Base-by-base conservation (phyloP, 805 yeast genomes). In the Candida suzukii region DNA sequence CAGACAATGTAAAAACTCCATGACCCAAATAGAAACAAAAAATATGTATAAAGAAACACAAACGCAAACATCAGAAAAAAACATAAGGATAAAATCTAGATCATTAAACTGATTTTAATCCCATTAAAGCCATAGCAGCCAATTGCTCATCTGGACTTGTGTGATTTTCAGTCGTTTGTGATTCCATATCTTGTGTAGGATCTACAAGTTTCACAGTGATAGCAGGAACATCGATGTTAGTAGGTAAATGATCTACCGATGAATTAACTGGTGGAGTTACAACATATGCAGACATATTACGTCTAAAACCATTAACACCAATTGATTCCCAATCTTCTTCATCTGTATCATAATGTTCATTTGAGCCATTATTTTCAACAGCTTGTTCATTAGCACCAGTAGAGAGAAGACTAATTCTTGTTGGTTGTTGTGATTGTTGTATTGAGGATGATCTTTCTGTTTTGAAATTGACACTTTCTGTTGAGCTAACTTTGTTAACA, bases 281-380 rank as follows among this genome's bases (percentile, higher is more conserved):
- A 16, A 48, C 41, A 16, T 49, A 46, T 8, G 56, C 48, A 17
- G 47, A 49, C 34, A 49, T 49, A n/a, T 48, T 47, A 34, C 50
- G 56, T 32, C 58, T 48, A 25, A 88, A 65, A 34, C 76, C 67
- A 30, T 75, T 81, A 0, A 96, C 88, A 1, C 97, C 97, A 41
- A 90, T 82, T 0, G 88, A 66, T 46, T 80, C 84, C 99, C 99
- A 91, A 61, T 91, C 98, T 61, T 91, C 99, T 56, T 91, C 98
- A 60, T 91, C 99, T 0, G 99, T 91, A 54, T 87, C 95, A 35
- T 80, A 73, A 40, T 39, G 34, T 3, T 46, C 41, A 12, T 35
- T 21, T 12, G 25, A 7, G n/a, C 36, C 25, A 13, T 13, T 16
- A 13, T 13, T 16, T 26, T 22, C 20, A 4, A 31, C 13, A 38